These are phyloP conservation scores for sunflower (Helianthus annuus) DNA, from an alignment of 129 eudicot genomes.

Conservation along the genomic window DNA sequence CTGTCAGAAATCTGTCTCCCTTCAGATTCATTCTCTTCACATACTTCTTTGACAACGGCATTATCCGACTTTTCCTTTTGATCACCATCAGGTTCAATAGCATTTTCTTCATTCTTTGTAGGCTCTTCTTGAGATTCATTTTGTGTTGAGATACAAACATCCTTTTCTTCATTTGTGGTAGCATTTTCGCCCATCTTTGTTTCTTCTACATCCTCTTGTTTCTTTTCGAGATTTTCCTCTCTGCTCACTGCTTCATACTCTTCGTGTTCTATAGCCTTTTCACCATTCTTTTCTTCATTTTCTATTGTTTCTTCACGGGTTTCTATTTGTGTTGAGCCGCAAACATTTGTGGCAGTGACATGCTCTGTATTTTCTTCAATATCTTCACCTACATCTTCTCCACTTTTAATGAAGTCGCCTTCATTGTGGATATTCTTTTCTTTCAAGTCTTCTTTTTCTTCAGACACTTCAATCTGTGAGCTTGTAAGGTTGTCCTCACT, in stretches of 20 bases:
- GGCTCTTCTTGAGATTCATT: constrained; percentile 14
- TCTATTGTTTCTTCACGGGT: background rate
- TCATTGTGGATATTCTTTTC: background rate
- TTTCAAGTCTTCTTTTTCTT: constrained; percentile 2
- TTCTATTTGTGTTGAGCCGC: constrained; percentile 9
- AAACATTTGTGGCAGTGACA: constrained; percentile 6
- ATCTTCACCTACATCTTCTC: constrained; percentile 18
- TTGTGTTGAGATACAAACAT: constrained; percentile 15
- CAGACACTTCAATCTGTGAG: background rate
- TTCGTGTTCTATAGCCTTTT: constrained; percentile 17
- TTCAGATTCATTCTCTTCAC: constrained; percentile 8
- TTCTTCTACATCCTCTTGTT: constrained; percentile 26
- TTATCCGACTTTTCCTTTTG: too few species aligned
- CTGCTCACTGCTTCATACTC: constrained; percentile 19
- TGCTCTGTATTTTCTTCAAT: constrained; percentile 26
- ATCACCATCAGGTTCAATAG: background rate
- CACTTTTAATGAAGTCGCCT: background rate
- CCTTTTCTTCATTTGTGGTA: constrained; percentile 19
- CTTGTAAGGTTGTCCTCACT: background rate
- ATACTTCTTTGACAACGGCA: too few species aligned
- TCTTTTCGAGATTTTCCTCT: constrained; percentile 11
- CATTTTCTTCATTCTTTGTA: constrained; percentile 22
- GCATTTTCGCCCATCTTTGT: background rate
- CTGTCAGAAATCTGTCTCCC: background rate
- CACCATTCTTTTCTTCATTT: constrained; percentile 1